phyloP scores from a whole-genome alignment of 2,329 filamentous ascomycete genomes.

The Scedosporium boydii region DNA sequence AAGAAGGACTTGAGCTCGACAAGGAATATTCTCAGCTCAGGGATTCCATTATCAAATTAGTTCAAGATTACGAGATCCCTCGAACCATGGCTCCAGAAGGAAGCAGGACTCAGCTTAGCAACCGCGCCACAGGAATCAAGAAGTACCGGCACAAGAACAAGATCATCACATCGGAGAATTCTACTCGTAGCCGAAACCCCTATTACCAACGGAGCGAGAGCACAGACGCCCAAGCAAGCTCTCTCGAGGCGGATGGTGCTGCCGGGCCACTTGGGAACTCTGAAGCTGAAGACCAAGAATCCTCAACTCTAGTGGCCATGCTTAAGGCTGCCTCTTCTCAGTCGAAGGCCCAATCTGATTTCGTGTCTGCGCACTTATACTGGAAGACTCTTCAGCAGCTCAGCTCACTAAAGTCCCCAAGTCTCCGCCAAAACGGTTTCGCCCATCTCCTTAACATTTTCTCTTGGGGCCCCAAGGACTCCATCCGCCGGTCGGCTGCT shows the following conservation, averaged over 20 bases:
- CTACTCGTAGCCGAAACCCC: constrained; percentile 48
- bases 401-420: constrained; percentile 49
- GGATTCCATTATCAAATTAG: constrained; percentile 69
- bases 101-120: constrained; percentile 57
- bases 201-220: constrained; percentile 30
- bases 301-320: constrained; percentile 55
- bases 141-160: constrained; percentile 52
- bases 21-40: constrained; percentile 75
- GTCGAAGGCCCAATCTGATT: constrained; percentile 71
- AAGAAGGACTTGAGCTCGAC: constrained; percentile 54
- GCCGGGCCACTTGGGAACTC: constrained; percentile 10
- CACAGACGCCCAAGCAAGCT: constrained; percentile 7
- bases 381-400: constrained; percentile 75
- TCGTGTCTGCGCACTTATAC: constrained; percentile 74
- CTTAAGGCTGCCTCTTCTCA: constrained; percentile 67
- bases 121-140: constrained; percentile 53
- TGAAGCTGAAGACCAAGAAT: constrained; percentile 25
- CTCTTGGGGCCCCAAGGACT: constrained; percentile 59
- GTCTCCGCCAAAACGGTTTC: constrained; percentile 58
- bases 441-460: constrained; percentile 65
- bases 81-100: constrained; percentile 52
- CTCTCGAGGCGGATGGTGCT: constrained; percentile 1
- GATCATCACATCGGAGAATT: constrained; percentile 40
- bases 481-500: constrained; percentile 58
- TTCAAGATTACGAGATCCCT: constrained; percentile 74